Conservation (phyloP, 495 filamentous ascomycete genomes). For the Neohortaea acidophila region DNA sequence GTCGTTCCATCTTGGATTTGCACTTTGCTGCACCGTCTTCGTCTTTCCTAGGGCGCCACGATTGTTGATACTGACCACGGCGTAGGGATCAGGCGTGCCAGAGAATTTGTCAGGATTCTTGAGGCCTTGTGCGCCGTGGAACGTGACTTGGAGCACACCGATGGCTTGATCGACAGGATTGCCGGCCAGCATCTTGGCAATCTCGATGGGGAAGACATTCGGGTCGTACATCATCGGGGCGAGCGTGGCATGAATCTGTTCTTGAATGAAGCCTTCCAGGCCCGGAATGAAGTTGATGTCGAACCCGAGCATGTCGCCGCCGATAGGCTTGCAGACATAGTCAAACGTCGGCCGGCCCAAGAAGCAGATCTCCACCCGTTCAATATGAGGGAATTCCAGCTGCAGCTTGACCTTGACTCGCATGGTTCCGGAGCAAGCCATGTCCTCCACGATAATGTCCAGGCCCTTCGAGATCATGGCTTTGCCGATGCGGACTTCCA, state of each 20-base stretch:
- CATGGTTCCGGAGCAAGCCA: slow-evolving; percentile 89
- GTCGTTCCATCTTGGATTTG: slow-evolving; percentile 87
- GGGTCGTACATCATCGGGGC: slow-evolving; percentile 94
- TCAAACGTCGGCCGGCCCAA: slow-evolving; percentile 63
- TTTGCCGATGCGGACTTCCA: slow-evolving; percentile 87
- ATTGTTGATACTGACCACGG: slow-evolving; percentile 70
- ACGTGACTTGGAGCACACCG: slow-evolving; percentile 77
- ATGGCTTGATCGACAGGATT: slow-evolving; percentile 89
- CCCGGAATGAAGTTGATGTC: slow-evolving; percentile 98
- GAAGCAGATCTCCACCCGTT: slow-evolving; percentile 84
- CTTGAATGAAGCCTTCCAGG: slow-evolving; percentile 81
- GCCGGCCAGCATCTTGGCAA: slow-evolving; percentile 97
- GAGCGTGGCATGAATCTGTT: slow-evolving; percentile 84
- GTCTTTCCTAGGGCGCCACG: slow-evolving; percentile 68
- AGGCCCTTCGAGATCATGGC: slow-evolving; percentile 90
- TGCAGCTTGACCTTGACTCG: slow-evolving; percentile 95
- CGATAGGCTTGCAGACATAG: slow-evolving; percentile 93
- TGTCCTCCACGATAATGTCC: slow-evolving; percentile 94
- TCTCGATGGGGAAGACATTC: slow-evolving; percentile 95
- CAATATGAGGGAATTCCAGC: slow-evolving; percentile 86
- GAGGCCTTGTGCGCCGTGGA: slow-evolving; percentile 79
- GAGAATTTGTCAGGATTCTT: slow-evolving; percentile 92
- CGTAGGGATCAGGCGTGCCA: slow-evolving; percentile 87
- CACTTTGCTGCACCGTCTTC: slow-evolving; percentile 69
- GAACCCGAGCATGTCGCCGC: slow-evolving; percentile 87